Conservation (phyloP, 176 grass and related monocot genomes). For the Olyra latifolia region DNA sequence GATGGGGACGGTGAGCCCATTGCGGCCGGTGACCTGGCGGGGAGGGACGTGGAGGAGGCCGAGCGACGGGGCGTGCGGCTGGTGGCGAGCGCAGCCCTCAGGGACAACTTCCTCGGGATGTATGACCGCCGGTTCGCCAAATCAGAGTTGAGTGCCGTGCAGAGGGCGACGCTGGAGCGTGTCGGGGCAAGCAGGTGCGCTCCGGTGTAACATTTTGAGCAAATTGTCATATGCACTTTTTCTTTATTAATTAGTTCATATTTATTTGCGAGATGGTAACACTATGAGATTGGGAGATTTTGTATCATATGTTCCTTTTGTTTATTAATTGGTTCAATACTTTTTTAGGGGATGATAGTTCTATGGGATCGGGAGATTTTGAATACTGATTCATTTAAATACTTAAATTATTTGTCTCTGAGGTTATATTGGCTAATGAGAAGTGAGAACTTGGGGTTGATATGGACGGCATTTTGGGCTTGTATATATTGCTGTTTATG, state of each 20-base stretch:
- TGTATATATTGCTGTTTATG: background rate
- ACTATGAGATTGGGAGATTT: slow-evolving; percentile 7
- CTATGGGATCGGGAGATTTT: slow-evolving; percentile 11
- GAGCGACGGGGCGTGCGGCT: slow-evolving; percentile 57
- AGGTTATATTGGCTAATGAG: background rate
- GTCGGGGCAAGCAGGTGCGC: slow-evolving; percentile 75
- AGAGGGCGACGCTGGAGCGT: slow-evolving; percentile 59
- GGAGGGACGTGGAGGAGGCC: slow-evolving; percentile 56
- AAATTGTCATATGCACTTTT: background rate
- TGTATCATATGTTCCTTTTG: background rate
- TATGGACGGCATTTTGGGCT: background rate
- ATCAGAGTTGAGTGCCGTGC: slow-evolving; percentile 57
- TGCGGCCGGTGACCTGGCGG: slow-evolving; percentile 42
- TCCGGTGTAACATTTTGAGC: slow-evolving; percentile 1
- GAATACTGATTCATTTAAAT: background rate
- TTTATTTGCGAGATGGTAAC: background rate
- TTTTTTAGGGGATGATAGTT: background rate
- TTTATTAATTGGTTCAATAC: background rate
- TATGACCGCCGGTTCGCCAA: slow-evolving; percentile 70
- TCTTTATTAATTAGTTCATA: background rate
- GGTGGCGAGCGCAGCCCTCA: slow-evolving; percentile 51
- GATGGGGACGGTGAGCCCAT: slow-evolving; percentile 49
- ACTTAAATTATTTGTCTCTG: background rate
- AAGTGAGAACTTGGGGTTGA: background rate
- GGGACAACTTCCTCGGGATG: slow-evolving; percentile 85